Conservation (phyloP, 495 filamentous ascomycete genomes). For the Polyplosphaeria fusca region DNA sequence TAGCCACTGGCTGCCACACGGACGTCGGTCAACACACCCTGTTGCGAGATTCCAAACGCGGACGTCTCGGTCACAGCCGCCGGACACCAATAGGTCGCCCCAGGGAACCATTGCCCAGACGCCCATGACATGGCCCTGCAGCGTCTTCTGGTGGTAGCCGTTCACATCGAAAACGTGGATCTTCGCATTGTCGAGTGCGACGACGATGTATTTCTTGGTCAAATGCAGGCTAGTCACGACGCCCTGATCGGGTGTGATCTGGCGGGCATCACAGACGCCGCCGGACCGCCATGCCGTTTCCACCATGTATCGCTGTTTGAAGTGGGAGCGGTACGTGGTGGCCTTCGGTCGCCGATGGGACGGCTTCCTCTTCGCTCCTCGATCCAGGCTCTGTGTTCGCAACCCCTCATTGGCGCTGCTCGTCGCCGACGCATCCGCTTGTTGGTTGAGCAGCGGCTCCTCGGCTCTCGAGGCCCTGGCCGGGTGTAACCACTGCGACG, state of each 20-base stretch:
- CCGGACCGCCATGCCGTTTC: conserved; percentile 95
- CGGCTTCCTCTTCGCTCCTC: conserved; percentile 10
- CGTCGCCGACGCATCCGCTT: conserved; percentile 12
- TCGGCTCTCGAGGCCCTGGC: conserved; percentile 15
- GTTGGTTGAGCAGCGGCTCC: conserved; percentile 4
- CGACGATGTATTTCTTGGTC: conserved; percentile 92
- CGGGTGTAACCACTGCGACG: conserved; percentile 15
- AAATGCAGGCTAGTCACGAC: conserved; percentile 95
- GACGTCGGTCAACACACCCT: conserved; percentile 60
- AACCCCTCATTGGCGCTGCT: conserved; percentile 9
- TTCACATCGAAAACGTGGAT: conserved; percentile 97
- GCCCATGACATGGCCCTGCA: conserved; percentile 96
- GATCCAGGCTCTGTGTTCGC: conserved; percentile 34
- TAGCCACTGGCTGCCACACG: neutral
- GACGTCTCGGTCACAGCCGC: conserved; percentile 94
- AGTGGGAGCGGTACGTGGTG: conserved; percentile 86
- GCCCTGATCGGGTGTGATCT: conserved; percentile 92
- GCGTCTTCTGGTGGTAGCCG: conserved; percentile 79
- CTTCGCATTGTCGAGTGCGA: conserved; percentile 95
- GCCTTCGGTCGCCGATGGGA: conserved; percentile 42
- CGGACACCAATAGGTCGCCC: conserved; percentile 92
- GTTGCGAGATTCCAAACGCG: conserved; percentile 96
- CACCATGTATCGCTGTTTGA: conserved; percentile 95
- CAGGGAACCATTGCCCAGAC: conserved; percentile 99
- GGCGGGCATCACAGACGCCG: conserved; percentile 69